phyloP scores from a whole-genome alignment of 139 green algal species.

The Axilococcus clingmanii region DNA sequence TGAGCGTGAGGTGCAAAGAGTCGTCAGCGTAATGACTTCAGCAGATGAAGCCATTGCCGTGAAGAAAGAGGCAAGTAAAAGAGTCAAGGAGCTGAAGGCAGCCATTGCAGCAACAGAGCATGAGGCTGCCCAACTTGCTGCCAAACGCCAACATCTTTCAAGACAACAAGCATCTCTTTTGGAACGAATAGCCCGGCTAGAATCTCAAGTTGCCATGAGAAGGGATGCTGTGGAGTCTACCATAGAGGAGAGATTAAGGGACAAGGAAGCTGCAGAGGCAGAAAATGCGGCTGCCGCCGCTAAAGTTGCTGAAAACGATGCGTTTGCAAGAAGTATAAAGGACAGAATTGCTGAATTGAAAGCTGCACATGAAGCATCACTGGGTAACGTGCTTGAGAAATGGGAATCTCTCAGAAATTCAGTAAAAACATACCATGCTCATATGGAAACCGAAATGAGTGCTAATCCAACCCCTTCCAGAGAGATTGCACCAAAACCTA shows the following conservation, averaged over 20 bases:
- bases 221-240: slow-evolving; percentile 54
- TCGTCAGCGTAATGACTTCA: slow-evolving; percentile 49
- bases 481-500: neutral
- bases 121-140: slow-evolving; percentile 41
- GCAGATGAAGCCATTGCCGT: slow-evolving; percentile 38
- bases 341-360: slow-evolving; percentile 28
- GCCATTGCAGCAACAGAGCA: slow-evolving; percentile 31
- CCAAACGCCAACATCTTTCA: slow-evolving; percentile 36
- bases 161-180: slow-evolving; percentile 45
- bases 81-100: slow-evolving; percentile 24
- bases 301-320: slow-evolving; percentile 58
- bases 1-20: slow-evolving; percentile 52
- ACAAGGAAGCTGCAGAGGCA: slow-evolving; percentile 66
- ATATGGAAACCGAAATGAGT: slow-evolving; percentile 31
- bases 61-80: slow-evolving; percentile 60
- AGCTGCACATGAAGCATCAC: slow-evolving; percentile 24
- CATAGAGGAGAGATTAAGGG: slow-evolving; percentile 60
- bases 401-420: slow-evolving; percentile 30
- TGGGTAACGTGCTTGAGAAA: slow-evolving; percentile 25
- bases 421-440: slow-evolving; percentile 31
- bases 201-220: slow-evolving; percentile 56
- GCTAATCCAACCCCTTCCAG: neutral
- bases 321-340: slow-evolving; percentile 29
- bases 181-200: slow-evolving; percentile 50
- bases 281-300: slow-evolving; percentile 56